These are phyloP conservation scores for Abrus precatorius DNA, from an alignment of 306 rosid genomes.

Conservation along the genomic window DNA sequence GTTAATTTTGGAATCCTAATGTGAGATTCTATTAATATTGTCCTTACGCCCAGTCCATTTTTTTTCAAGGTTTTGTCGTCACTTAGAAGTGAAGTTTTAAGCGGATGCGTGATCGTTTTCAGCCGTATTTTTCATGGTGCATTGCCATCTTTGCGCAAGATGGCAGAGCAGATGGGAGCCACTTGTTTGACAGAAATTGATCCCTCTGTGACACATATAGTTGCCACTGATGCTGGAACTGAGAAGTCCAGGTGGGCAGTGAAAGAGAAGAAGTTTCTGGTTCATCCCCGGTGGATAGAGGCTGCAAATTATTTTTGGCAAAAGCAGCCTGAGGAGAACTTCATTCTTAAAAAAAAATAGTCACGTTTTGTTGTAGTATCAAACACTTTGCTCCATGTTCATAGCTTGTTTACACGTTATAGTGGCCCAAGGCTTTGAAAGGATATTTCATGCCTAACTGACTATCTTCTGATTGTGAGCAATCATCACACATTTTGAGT, in stretches of 20 bases:
- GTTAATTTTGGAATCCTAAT: constrained; percentile 11
- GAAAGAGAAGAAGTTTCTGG: constrained; percentile 75
- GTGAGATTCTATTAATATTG: neutral
- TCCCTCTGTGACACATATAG: constrained; percentile 77
- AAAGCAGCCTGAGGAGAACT: constrained; percentile 78
- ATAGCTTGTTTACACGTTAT: neutral
- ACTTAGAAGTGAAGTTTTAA: constrained; percentile 58
- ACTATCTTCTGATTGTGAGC: constrained; percentile 30
- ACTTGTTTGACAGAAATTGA: constrained; percentile 69
- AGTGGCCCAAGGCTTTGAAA: constrained; percentile 29
- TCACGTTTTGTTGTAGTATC: neutral
- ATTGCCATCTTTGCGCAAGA: constrained; percentile 67
- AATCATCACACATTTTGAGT: neutral
- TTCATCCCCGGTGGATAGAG: constrained; percentile 86
- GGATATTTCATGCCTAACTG: constrained; percentile 7
- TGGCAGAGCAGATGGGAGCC: constrained; percentile 92
- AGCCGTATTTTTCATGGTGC: constrained; percentile 68
- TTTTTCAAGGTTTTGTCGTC: constrained; percentile 67
- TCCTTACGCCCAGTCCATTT: neutral
- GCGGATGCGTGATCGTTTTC: constrained; percentile 74
- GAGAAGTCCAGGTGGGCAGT: constrained; percentile 88
- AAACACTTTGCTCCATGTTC: neutral
- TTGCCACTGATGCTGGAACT: constrained; percentile 78
- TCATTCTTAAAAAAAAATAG: constrained; percentile 49
- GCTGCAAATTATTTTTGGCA: constrained; percentile 86